phyloP scores from a whole-genome alignment of 345 rosid genomes.

The Aethionema arabicum region DNA sequence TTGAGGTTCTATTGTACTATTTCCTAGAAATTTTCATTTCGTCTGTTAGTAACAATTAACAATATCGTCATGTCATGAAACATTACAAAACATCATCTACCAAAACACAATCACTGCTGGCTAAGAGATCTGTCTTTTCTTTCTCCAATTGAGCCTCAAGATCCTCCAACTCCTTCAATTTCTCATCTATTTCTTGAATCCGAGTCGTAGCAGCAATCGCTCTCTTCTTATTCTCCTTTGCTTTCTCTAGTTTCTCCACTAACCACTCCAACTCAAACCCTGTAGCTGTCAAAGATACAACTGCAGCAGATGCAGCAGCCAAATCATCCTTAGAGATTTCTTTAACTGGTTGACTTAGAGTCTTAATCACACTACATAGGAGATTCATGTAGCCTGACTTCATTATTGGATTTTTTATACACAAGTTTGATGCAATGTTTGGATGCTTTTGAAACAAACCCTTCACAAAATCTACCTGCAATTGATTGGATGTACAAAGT shows the following conservation, averaged over 20 bases:
- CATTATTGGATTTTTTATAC: slow-evolving; percentile 1
- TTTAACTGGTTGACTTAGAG: slow-evolving; percentile 1
- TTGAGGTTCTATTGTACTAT: too few relatives aligned
- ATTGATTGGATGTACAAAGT: background rate
- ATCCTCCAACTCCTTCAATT: slow-evolving; percentile 17
- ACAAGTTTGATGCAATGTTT: slow-evolving; percentile 8
- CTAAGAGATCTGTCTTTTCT: slow-evolving; percentile 1
- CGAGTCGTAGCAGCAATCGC: slow-evolving; percentile 8
- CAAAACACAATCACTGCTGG: background rate
- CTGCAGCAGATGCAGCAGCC: background rate
- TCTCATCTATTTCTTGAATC: slow-evolving; percentile 1
- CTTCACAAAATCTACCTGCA: slow-evolving; percentile 16
- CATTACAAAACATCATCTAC: slow-evolving; percentile 17
- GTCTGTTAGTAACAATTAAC: too few relatives aligned
- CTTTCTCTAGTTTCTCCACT: slow-evolving; percentile 5
- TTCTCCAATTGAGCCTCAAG: slow-evolving; percentile 18
- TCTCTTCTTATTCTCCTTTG: background rate
- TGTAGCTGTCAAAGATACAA: background rate
- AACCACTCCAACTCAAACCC: slow-evolving; percentile 26
- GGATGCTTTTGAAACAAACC: slow-evolving; percentile 22
- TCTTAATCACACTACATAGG: slow-evolving; percentile 7
- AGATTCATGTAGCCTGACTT: slow-evolving; percentile 19
- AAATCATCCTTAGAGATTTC: slow-evolving; percentile 16
- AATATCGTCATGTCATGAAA: background rate
- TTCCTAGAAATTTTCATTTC: too few relatives aligned